Evolutionary conservation across 306 rosid genomes (phyloP), one percentile per base, ranked within the genome.

Genomic region (Prunus davidiana): DNA sequence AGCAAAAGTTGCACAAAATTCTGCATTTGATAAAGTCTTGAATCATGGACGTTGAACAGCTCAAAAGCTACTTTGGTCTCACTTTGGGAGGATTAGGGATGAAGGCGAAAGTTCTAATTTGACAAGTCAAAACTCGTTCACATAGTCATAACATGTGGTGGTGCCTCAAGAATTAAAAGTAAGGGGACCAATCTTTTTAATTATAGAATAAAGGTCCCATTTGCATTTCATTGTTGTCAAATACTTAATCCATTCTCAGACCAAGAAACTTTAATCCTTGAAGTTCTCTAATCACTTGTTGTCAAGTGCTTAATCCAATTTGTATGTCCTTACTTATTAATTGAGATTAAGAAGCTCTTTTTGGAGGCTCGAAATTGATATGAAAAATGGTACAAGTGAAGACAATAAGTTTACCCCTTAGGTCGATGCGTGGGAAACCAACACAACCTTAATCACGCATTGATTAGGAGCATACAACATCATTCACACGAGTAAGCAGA

Each of bases 1-100:
- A 28, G 28, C 32, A 60, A 57, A 76, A 45, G 84, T 50, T 65
- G 50, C 67, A 62, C 30, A 76, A 58, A 73, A 64, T 46, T 76
- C 69, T 45, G 25, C 78, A 81, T 76, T 24, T 72, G 15, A 11
- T 19, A 12, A 9, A 32, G 47, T 58, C 54, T 56, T 73, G 12
- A 30, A 27, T 7, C 24, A 66, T 79, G 69, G 64, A 74, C 43
- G 55, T 22, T 34, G 69, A 86, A 78, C 82, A 86, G 84, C 84
- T 85, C 82, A 82, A 86, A 80, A 86, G 82, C 61, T 58, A 43
- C 45, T 77, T 76, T 61, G 68, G 73, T 63, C 27, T 72, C 75
- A 61, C 69, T 76, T 72, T 50, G 3, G 65, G 56, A 79, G 74
- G 65, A 19, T 62, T 27, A 27, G 66, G 66, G 66, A 61, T 61